Percentiles rank a stretch among this genome's conserved stretches.
Conservation (phyloP, 768 basidiomycete genomes). For the Mycena floridula region DNA sequence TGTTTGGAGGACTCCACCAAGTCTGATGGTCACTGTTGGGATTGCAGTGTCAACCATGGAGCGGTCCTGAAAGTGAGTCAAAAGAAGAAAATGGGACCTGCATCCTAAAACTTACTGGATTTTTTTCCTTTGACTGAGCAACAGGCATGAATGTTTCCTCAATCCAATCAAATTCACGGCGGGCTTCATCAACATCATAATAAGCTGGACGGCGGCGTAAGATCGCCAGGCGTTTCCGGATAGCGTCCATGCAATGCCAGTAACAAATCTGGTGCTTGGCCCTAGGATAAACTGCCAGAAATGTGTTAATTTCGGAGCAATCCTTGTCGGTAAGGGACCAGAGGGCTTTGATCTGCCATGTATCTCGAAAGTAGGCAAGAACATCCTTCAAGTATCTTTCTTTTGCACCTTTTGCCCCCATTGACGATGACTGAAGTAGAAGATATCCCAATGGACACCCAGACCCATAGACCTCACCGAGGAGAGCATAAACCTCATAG, state of each 20-base stretch:
- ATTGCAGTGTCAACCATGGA: neutral
- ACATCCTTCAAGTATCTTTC: conserved; percentile 19
- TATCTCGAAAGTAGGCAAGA: conserved; percentile 14
- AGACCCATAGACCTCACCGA: conserved; percentile 18
- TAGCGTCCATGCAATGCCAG: conserved; percentile 18
- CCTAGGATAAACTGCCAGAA: conserved; percentile 7
- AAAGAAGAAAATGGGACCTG: neutral
- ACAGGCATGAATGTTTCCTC: conserved; percentile 12
- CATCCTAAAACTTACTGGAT: conserved; percentile 4
- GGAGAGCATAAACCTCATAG: conserved; percentile 16
- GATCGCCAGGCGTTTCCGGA: conserved; percentile 15
- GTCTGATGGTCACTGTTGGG: conserved; percentile 4
- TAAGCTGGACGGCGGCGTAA: conserved; percentile 9
- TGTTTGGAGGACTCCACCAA: conserved; percentile 4
- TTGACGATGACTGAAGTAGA: conserved; percentile 13
- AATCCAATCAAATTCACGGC: conserved; percentile 13
- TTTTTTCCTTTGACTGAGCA: neutral
- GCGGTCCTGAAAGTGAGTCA: neutral
- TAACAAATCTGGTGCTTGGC: conserved; percentile 23
- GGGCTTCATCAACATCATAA: conserved; percentile 13
- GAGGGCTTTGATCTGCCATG: conserved; percentile 13
- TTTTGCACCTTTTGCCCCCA: conserved; percentile 15
- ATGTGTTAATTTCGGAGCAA: conserved; percentile 18
- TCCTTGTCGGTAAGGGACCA: conserved; percentile 29
- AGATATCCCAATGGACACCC: conserved; percentile 25